A percentile compares a stretch with the other conserved stretches of the same genome.
These are phyloP conservation scores for Asterella californica DNA, from an alignment of 225 moss, liverwort and hornwort species.

Conservation along the genomic window DNA sequence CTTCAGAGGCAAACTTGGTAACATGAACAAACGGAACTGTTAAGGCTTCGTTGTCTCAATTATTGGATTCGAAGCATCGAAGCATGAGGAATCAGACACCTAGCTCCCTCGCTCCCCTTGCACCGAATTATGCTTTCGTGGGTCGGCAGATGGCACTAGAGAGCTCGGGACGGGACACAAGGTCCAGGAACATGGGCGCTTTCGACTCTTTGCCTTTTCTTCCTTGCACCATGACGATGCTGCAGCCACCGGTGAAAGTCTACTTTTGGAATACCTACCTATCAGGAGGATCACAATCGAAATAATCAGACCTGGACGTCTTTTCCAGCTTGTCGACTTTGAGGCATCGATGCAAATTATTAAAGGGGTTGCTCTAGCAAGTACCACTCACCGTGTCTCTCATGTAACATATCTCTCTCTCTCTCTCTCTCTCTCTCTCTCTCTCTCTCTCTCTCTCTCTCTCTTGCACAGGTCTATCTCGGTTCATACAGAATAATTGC, in stretches of 20 bases:
- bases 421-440: not conserved
- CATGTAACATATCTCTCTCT: not conserved
- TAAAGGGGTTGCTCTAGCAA: not conserved
- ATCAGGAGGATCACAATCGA: not conserved
- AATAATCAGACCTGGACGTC: not conserved
- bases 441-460: not conserved
- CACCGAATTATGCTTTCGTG: not conserved
- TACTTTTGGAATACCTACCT: not conserved
- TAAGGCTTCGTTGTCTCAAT: not conserved
- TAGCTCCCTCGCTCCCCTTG: not conserved
- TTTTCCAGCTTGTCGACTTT: not conserved
- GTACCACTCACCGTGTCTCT: not conserved
- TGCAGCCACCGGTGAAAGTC: not conserved
- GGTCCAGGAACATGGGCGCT: not conserved
- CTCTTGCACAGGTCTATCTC: too few species aligned
- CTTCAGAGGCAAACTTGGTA: too few species aligned
- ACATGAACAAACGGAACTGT: too few species aligned
- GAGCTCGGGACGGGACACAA: not conserved
- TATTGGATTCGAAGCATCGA: not conserved
- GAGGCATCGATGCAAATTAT: not conserved
- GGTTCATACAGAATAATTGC: too few species aligned
- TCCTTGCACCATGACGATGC: not conserved
- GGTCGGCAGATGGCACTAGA: not conserved
- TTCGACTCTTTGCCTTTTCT: not conserved
- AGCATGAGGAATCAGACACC: not conserved